A percentile compares a stretch with the other conserved stretches of the same genome.
Evolutionary conservation across 495 filamentous ascomycete species (phyloP).

Genomic region (Hypomontagnella monticulosa): DNA sequence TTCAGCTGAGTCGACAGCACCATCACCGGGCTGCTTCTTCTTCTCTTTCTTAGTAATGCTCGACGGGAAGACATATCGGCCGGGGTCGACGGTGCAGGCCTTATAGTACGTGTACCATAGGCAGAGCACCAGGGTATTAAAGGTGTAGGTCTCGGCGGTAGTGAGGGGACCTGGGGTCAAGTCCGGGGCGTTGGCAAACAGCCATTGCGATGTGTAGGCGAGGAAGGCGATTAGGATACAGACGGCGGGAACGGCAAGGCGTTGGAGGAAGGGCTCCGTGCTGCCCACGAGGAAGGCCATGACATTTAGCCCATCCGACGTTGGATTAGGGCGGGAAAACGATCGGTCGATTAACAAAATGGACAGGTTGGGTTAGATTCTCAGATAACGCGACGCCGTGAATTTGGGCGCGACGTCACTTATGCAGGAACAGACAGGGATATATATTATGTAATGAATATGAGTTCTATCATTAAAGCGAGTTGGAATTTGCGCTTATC

Average conservation of each 20-base stretch:
- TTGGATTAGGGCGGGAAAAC: not conserved
- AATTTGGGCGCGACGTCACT: conserved; percentile 32
- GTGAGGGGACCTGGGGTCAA: conserved; percentile 75
- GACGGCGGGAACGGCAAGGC: conserved; percentile 73
- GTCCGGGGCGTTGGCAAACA: conserved; percentile 69
- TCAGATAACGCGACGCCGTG: conserved; percentile 16
- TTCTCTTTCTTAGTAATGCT: conserved; percentile 17
- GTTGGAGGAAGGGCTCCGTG: conserved; percentile 46
- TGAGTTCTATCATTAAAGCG: not conserved
- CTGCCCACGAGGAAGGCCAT: conserved; percentile 47
- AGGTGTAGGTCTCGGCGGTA: conserved; percentile 66
- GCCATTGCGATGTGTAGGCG: conserved; percentile 82
- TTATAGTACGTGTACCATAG: conserved; percentile 84
- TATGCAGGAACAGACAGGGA: conserved; percentile 37
- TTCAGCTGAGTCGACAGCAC: conserved; percentile 9
- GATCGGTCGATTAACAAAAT: not conserved
- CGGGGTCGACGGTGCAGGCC: conserved; percentile 81
- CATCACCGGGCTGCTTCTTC: conserved; percentile 12
- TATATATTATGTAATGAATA: conserved; percentile 7
- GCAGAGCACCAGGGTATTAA: conserved; percentile 77
- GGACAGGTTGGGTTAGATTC: conserved; percentile 6
- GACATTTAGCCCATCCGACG: conserved; percentile 28
- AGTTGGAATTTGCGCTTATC: no score
- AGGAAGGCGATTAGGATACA: conserved; percentile 77
- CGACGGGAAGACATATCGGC: conserved; percentile 59